phyloP scores from a whole-genome alignment of 2,329 filamentous ascomycete species.

The Cryphonectria radicalis region DNA sequence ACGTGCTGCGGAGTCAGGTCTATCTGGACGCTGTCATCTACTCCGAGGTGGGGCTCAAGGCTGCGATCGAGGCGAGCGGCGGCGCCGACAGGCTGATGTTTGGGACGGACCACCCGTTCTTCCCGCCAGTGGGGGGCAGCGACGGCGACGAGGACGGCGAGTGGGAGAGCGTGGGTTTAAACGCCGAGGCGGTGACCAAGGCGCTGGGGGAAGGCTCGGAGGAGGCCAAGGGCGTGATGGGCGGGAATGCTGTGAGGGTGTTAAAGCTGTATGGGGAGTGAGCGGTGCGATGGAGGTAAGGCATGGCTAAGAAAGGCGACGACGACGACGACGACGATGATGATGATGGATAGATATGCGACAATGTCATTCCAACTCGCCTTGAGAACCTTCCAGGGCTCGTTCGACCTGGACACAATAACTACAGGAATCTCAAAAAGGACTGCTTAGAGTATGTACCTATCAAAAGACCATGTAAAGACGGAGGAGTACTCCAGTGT shows the following conservation, averaged over 20 bases:
- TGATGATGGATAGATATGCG: not conserved
- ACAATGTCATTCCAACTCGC: not conserved
- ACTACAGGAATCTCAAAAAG: not conserved
- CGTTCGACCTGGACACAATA: not conserved
- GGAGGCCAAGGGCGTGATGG: slow-evolving; percentile 35
- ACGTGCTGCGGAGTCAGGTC: slow-evolving; percentile 70
- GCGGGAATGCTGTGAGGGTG: slow-evolving; percentile 37
- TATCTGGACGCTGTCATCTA: slow-evolving; percentile 89
- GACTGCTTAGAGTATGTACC: not conserved
- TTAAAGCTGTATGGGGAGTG: slow-evolving; percentile 34
- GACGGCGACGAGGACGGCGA: slow-evolving; percentile 64
- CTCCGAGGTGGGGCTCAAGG: slow-evolving; percentile 72
- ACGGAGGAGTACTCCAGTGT: too few relatives aligned
- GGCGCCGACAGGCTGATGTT: slow-evolving; percentile 76
- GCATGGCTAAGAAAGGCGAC: not conserved
- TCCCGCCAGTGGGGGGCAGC: slow-evolving; percentile 71
- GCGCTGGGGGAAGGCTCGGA: slow-evolving; percentile 34
- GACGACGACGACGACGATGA: not conserved
- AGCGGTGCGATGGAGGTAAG: not conserved
- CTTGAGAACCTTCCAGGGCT: not conserved
- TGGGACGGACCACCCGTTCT: slow-evolving; percentile 84
- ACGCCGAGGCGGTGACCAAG: slow-evolving; percentile 39
- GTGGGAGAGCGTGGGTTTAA: slow-evolving; percentile 70
- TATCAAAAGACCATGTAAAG: too few relatives aligned
- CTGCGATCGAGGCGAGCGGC: slow-evolving; percentile 67